These are phyloP conservation scores for Neurospora sp. DNA, from an alignment of 2,329 filamentous ascomycete genomes.

Conservation along the genomic window DNA sequence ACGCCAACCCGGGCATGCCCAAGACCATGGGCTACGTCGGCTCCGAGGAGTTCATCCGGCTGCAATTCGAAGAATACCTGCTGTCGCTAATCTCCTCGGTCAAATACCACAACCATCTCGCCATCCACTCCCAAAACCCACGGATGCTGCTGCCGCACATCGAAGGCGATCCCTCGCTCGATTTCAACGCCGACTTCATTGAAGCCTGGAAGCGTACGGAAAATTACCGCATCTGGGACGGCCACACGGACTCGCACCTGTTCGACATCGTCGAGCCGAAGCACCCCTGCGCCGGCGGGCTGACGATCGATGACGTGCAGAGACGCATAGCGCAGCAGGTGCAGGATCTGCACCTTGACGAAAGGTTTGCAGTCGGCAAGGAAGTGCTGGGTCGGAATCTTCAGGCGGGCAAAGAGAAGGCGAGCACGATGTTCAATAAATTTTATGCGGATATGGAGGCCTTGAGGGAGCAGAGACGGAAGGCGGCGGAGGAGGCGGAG, in stretches of 20 bases:
- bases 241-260: conserved; percentile 71
- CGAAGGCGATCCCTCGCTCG: conserved; percentile 74
- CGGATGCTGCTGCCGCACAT: conserved; percentile 53
- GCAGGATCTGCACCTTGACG: conserved; percentile 86
- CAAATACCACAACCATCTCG: conserved; percentile 73
- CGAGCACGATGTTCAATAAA: conserved; percentile 76
- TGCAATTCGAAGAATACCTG: conserved; percentile 96
- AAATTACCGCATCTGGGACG: conserved; percentile 84
- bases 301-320: conserved; percentile 92
- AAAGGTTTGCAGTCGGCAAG: conserved; percentile 71
- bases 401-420: conserved; percentile 80
- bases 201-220: conserved; percentile 81
- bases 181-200: conserved; percentile 79
- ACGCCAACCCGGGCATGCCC: conserved; percentile 77
- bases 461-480: conserved; percentile 63
- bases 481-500: conserved; percentile 47
- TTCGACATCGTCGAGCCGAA: conserved; percentile 91
- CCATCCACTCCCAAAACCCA: conserved; percentile 43
- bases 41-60: conserved; percentile 92
- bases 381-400: conserved; percentile 84
- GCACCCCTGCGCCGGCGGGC: conserved; percentile 85
- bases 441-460: conserved; percentile 86
- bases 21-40: conserved; percentile 92
- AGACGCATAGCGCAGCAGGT: conserved; percentile 84
- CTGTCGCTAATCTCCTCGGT: conserved; percentile 78